Evolutionary conservation across 148 eudicot genomes (phyloP).

Genomic region (Vaccinium macrocarpon): DNA sequence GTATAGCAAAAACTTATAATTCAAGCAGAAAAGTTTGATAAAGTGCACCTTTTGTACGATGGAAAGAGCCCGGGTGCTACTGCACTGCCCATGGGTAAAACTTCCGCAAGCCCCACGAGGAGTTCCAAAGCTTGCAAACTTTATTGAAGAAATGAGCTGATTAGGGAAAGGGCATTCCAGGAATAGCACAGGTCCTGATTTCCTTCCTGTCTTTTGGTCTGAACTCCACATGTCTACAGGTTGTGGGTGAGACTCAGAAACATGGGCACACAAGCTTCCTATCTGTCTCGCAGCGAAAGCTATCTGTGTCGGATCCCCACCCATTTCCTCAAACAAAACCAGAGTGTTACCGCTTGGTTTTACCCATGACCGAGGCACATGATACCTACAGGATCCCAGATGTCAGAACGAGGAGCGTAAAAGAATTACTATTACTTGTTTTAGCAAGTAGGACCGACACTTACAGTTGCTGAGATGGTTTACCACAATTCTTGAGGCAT

Average conservation of each 20-base stretch:
- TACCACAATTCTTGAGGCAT: conserved; percentile 80
- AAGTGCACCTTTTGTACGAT: conserved; percentile 52
- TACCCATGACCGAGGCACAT: conserved; percentile 87
- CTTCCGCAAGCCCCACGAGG: conserved; percentile 80
- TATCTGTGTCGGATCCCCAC: conserved; percentile 80
- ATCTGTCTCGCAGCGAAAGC: conserved; percentile 57
- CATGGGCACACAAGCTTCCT: conserved; percentile 59
- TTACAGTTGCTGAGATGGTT: conserved; percentile 80
- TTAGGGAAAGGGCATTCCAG: conserved; percentile 63
- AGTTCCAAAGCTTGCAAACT: conserved; percentile 92
- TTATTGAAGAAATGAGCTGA: conserved; percentile 78
- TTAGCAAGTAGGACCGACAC: conserved; percentile 12
- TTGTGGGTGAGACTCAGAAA: conserved; percentile 75
- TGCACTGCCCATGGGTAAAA: conserved; percentile 69
- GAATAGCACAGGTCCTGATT: conserved; percentile 60
- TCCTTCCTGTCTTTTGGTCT: conserved; percentile 40
- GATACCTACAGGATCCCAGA: conserved; percentile 52
- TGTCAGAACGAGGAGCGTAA: neutral
- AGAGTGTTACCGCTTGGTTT: conserved; percentile 57
- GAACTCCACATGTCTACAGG: conserved; percentile 70
- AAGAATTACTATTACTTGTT: neutral
- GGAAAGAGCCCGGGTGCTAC: conserved; percentile 56
- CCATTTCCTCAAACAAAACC: conserved; percentile 81
- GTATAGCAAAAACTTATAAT: neutral
- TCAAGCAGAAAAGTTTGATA: neutral